These are phyloP conservation scores for Acanthamoeba sp. DNA, from an alignment of 208 protist genomes.

Conservation along the genomic window DNA sequence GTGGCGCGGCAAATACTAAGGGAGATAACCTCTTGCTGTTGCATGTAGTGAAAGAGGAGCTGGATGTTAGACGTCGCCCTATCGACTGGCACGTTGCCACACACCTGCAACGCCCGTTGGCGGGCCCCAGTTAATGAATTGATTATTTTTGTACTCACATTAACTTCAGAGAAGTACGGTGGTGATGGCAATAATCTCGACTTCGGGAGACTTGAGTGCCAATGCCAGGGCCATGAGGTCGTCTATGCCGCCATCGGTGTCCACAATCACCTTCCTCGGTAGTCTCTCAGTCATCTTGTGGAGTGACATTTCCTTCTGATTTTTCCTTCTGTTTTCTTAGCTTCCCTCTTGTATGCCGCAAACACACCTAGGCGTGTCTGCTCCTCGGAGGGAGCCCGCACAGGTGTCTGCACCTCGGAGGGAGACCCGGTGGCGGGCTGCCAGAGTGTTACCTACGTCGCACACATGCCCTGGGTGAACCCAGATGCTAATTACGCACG, in stretches of 20 bases:
- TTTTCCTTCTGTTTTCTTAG: not conserved
- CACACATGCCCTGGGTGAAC: too few species aligned
- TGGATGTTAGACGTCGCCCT: conserved; percentile 21
- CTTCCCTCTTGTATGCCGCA: too few species aligned
- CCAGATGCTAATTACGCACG: too few species aligned
- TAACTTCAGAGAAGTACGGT: not conserved
- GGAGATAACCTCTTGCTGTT: not conserved
- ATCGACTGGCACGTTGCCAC: conserved; percentile 47
- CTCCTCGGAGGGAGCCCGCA: too few species aligned
- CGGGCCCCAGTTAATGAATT: too few species aligned
- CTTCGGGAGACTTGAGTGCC: not conserved
- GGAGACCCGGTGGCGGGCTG: too few species aligned
- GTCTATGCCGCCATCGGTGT: conserved; percentile 40
- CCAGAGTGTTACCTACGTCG: too few species aligned
- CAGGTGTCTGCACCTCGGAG: too few species aligned
- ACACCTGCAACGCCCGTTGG: not conserved
- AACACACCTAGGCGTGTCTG: too few species aligned
- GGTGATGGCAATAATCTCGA: conserved; percentile 21
- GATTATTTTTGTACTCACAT: too few species aligned
- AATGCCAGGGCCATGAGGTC: conserved; percentile 30
- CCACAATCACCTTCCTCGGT: conserved; percentile 20
- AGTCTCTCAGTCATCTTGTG: not conserved
- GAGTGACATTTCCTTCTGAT: not conserved
- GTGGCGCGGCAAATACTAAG: not conserved
- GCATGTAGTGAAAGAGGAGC: conserved; percentile 34